Evolutionary conservation across 768 basidiomycete species (phyloP).

Genomic region (Amanita phalloides): DNA sequence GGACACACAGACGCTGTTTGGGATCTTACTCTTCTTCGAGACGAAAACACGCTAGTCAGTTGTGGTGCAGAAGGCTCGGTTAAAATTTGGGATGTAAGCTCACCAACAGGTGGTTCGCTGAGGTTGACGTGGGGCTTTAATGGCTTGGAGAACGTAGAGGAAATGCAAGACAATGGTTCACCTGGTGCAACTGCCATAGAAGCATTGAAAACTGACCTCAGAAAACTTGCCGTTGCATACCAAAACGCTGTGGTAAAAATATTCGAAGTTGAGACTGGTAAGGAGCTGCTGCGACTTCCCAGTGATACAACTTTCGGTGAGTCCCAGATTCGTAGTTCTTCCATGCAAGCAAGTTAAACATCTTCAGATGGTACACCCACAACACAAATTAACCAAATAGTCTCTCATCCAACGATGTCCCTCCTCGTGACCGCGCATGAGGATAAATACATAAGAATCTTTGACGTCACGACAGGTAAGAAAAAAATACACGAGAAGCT

Average conservation of each 20-base stretch:
- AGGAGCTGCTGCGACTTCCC: constrained; percentile 53
- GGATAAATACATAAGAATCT: constrained; percentile 87
- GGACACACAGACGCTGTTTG: constrained; percentile 96
- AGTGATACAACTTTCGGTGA: constrained; percentile 51
- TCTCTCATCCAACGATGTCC: constrained; percentile 85
- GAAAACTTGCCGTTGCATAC: constrained; percentile 85
- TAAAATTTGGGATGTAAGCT: constrained; percentile 88
- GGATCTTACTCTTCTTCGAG: constrained; percentile 82
- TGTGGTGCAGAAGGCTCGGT: constrained; percentile 87
- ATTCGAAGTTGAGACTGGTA: constrained; percentile 84
- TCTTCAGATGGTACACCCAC: constrained; percentile 56
- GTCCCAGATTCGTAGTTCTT: constrained; percentile 10
- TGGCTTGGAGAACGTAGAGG: constrained; percentile 46
- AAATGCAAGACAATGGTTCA: constrained; percentile 39
- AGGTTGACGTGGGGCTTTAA: constrained; percentile 73
- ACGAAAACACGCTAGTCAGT: constrained; percentile 77
- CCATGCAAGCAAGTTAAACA: neutral
- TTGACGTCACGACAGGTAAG: constrained; percentile 75
- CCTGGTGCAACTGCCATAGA: constrained; percentile 79
- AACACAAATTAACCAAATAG: constrained; percentile 79
- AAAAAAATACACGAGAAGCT: neutral
- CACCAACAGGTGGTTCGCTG: constrained; percentile 52
- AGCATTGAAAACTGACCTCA: constrained; percentile 72
- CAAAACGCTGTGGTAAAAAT: constrained; percentile 84
- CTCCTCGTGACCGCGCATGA: constrained; percentile 87